phyloP scores from a whole-genome alignment of 83 land plant genomes.

The Picea abies region DNA sequence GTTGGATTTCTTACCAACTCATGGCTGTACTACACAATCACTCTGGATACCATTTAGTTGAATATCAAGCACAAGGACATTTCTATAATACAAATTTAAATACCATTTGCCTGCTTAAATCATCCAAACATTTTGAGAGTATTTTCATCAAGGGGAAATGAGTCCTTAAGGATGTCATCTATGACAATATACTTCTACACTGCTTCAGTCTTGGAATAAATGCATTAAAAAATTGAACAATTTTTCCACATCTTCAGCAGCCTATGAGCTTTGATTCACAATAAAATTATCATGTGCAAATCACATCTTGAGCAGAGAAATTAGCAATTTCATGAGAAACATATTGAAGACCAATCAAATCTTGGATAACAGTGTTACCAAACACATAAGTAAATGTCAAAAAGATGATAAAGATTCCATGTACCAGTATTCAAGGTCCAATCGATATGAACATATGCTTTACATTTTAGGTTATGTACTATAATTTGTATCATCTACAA shows the following conservation, averaged over 20 bases:
- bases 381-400: neutral
- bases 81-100: neutral
- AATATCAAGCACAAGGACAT: neutral
- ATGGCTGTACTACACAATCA: neutral
- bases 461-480: neutral
- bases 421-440: neutral
- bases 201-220: neutral
- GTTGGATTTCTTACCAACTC: too few relatives aligned
- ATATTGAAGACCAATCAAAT: neutral
- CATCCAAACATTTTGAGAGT: neutral
- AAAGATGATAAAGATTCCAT: neutral
- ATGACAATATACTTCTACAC: neutral
- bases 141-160: neutral
- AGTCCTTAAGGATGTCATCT: neutral
- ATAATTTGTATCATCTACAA: neutral
- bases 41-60: neutral
- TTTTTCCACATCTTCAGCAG: neutral
- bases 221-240: neutral
- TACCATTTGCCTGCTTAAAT: neutral
- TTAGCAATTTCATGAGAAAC: neutral
- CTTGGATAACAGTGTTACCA: neutral
- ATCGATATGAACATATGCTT: neutral
- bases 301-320: neutral
- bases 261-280: neutral
- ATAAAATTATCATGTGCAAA: neutral